Percentiles rank a stretch among this genome's conserved stretches.
These are phyloP conservation scores for Kwoniella shandongensis DNA, from an alignment of 768 basidiomycete species.

Conservation along the genomic window DNA sequence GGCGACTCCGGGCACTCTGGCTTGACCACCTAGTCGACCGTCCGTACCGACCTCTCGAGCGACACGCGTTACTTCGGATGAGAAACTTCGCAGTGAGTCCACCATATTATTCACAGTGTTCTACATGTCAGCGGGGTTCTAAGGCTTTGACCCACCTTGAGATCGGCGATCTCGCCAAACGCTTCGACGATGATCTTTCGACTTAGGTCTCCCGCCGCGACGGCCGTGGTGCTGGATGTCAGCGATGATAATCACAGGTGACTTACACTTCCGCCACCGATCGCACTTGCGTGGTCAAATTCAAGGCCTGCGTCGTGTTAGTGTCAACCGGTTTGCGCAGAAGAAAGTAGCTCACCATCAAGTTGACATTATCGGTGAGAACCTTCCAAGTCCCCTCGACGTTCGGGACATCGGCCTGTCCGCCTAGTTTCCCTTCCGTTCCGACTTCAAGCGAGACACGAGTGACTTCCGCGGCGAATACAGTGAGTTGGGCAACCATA, in stretches of 20 bases:
- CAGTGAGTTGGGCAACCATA: constrained; percentile 55
- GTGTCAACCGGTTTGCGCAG: not conserved
- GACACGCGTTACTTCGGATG: constrained; percentile 67
- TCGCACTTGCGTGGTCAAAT: constrained; percentile 55
- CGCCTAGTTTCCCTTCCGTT: constrained; percentile 82
- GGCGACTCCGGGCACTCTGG: constrained; percentile 50
- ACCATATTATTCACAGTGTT: constrained; percentile 92
- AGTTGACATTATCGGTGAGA: constrained; percentile 77
- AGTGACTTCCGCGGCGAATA: constrained; percentile 57
- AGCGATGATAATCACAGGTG: not conserved
- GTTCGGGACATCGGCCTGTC: constrained; percentile 81
- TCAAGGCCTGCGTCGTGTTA: constrained; percentile 34
- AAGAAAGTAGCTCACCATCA: constrained; percentile 48
- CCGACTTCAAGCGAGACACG: constrained; percentile 84
- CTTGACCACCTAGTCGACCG: constrained; percentile 55
- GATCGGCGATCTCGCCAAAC: constrained; percentile 72
- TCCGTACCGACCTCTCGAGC: constrained; percentile 88
- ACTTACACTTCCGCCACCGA: constrained; percentile 50
- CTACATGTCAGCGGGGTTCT: constrained; percentile 14
- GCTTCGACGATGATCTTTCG: constrained; percentile 86
- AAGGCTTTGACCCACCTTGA: constrained; percentile 60
- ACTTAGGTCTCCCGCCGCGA: constrained; percentile 79
- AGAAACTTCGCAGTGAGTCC: constrained; percentile 81
- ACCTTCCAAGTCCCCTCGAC: constrained; percentile 74
- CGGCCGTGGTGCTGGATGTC: constrained; percentile 51